Evolutionary conservation across 352 stramenopile genomes (phyloP).

Genomic region (Globisporangium radiosum): DNA sequence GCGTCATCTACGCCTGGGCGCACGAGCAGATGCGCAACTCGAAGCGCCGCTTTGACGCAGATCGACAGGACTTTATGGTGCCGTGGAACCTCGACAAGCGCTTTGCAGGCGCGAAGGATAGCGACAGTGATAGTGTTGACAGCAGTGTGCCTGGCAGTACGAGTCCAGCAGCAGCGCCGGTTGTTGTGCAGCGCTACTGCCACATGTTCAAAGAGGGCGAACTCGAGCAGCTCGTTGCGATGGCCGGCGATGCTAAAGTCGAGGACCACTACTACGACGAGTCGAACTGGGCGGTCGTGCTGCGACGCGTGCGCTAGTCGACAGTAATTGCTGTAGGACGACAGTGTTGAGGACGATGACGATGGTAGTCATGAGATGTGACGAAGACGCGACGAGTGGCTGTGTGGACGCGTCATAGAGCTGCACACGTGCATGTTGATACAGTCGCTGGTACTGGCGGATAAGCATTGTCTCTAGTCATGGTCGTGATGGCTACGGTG

Average conservation of each 20-base stretch:
- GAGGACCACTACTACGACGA: conserved; percentile 82
- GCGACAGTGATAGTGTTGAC: not conserved
- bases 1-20: conserved; percentile 84
- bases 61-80: conserved; percentile 83
- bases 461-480: no score
- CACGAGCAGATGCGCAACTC: conserved; percentile 78
- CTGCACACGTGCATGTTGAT: not conserved
- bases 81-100: conserved; percentile 84
- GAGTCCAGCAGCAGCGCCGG: conserved; percentile 2
- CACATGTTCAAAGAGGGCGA: conserved; percentile 88
- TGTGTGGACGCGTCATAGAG: not conserved
- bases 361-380: no score
- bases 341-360: no score
- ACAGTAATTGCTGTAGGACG: no score
- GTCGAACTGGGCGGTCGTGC: conserved; percentile 81
- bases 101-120: conserved; percentile 21
- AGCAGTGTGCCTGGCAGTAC: not conserved
- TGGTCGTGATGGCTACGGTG: not conserved
- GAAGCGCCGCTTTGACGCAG: conserved; percentile 62
- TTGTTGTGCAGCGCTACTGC: conserved; percentile 82
- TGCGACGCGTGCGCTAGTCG: conserved; percentile 31
- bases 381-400: no score
- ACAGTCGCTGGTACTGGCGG: no score
- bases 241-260: conserved; percentile 57
- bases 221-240: conserved; percentile 52